Percentiles rank a stretch among this genome's conserved stretches.
Conservation (phyloP, 768 basidiomycete genomes). For the Xerocomellus chrysenteron region DNA sequence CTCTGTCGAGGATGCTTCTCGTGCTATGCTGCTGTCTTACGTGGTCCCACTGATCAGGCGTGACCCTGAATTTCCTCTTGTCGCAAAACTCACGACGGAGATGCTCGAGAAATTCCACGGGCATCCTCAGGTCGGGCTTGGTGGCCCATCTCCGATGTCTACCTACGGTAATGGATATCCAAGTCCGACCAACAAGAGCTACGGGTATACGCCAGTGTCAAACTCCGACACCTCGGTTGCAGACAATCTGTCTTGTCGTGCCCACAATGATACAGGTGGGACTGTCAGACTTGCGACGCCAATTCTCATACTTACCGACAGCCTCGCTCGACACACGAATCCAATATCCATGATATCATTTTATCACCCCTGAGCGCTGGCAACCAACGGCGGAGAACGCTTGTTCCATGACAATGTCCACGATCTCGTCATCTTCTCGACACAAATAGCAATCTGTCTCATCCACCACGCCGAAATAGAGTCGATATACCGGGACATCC, state of each 20-base stretch:
- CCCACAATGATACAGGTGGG: slow-evolving; percentile 4
- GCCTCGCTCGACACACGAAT: background rate
- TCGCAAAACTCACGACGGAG: slow-evolving; percentile 4
- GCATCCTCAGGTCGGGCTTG: slow-evolving; percentile 14
- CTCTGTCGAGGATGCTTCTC: slow-evolving; percentile 1
- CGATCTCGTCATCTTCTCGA: background rate
- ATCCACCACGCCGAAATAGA: background rate
- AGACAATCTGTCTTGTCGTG: background rate
- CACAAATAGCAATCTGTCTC: background rate
- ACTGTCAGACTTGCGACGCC: slow-evolving; percentile 3
- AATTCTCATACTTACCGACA: background rate
- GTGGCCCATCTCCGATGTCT: slow-evolving; percentile 19
- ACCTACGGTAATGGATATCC: background rate
- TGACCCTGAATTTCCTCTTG: slow-evolving; percentile 1
- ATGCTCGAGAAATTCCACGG: slow-evolving; percentile 5
- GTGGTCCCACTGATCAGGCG: slow-evolving; percentile 14
- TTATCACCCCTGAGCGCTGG: slow-evolving; percentile 3
- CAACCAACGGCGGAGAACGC: background rate
- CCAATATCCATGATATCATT: slow-evolving; percentile 3
- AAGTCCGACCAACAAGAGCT: background rate
- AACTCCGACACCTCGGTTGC: slow-evolving; percentile 14
- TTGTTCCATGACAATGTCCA: background rate
- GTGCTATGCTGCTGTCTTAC: slow-evolving; percentile 9
- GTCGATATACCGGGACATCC: background rate
- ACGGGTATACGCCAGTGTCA: background rate